Evolutionary conservation across 139 green algal species (phyloP).

Genomic region (Microglena sp.): DNA sequence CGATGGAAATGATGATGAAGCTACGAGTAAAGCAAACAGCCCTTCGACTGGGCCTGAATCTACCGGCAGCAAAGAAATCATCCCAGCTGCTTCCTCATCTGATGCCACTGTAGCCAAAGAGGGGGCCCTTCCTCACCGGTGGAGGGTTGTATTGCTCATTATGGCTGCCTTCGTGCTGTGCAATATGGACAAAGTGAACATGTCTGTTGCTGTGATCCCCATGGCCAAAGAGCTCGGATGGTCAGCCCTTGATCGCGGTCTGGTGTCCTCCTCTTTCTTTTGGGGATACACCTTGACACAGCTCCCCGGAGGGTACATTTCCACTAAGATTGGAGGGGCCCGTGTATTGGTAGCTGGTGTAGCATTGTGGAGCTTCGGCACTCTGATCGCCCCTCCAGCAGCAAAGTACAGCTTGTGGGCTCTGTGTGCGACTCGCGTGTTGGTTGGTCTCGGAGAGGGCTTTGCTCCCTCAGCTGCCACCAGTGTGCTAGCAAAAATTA

Average conservation of each 20-base stretch:
- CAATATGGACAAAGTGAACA: constrained; percentile 99
- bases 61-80: no score
- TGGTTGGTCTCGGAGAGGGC: constrained; percentile 92
- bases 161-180: constrained; percentile 54
- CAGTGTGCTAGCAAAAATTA: constrained; percentile 73
- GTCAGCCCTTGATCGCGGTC: constrained; percentile 70
- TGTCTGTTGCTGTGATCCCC: constrained; percentile 95
- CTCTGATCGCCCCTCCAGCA: constrained; percentile 69
- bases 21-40: no score
- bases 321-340: constrained; percentile 75
- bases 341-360: constrained; percentile 82
- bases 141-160: constrained; percentile 28
- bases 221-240: constrained; percentile 94
- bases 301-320: constrained; percentile 86
- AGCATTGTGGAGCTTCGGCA: constrained; percentile 84
- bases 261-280: constrained; percentile 96
- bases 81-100: no score
- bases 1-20: no score
- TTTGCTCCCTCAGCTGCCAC: constrained; percentile 85
- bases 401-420: constrained; percentile 59
- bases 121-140: constrained; percentile 36
- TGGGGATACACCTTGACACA: constrained; percentile 93
- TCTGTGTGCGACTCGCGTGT: constrained; percentile 73
- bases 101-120: no score
- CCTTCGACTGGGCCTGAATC: no score